Evolutionary conservation across 78 protist genomes (phyloP).

Genomic region (Planoprotostelium fungivorum): DNA sequence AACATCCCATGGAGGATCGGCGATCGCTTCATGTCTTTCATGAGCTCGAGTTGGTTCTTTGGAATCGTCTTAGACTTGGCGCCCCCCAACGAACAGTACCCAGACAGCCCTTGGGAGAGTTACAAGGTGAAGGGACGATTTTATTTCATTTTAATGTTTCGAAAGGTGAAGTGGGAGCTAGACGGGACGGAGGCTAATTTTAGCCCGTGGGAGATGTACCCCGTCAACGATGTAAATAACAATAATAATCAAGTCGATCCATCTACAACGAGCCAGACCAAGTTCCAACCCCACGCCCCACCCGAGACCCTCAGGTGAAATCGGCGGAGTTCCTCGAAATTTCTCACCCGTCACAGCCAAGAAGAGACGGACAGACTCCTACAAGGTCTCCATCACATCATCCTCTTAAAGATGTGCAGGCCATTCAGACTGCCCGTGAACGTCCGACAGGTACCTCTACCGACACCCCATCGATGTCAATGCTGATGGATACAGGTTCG

Average conservation of each 20-base stretch:
- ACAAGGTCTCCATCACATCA: background rate
- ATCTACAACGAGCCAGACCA: too few species aligned
- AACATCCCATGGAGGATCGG: background rate
- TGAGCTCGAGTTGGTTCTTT: background rate
- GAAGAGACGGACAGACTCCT: background rate
- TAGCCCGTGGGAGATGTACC: background rate
- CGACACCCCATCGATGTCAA: background rate
- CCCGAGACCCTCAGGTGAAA: too few species aligned
- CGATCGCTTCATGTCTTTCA: background rate
- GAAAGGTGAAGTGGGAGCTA: background rate
- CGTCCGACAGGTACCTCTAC: background rate
- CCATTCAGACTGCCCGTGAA: background rate
- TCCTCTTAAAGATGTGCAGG: background rate
- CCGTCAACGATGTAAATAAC: background rate
- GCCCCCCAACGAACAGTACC: background rate
- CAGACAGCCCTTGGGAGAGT: background rate
- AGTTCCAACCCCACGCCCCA: too few species aligned
- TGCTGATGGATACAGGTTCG: background rate
- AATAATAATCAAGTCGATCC: too few species aligned
- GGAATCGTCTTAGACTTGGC: background rate
- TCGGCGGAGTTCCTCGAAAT: too few species aligned
- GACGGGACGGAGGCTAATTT: background rate
- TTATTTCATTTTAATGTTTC: background rate
- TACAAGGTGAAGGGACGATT: background rate
- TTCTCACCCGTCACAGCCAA: too few species aligned